Base-by-base conservation (phyloP, 495 filamentous ascomycete species). In the Clavariopsis aquatica region DNA sequence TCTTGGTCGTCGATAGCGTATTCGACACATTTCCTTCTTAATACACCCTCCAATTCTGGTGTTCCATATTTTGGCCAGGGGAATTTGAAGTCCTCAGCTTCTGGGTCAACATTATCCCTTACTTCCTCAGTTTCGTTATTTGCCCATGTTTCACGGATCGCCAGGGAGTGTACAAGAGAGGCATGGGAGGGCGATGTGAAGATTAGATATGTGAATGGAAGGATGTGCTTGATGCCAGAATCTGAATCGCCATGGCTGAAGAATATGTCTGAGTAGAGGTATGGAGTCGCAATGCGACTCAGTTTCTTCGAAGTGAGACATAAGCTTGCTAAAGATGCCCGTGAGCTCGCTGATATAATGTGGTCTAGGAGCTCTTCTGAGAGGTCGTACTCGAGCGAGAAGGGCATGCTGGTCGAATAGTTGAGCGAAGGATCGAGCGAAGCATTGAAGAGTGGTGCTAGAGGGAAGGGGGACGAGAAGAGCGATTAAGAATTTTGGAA, bases 241-340 rank as follows among this genome's bases (percentile, higher is more conserved):
- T 43, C 38, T 3, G 15, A n/a, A 17, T 43, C 38, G n/a, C 8
- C 22, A 29, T 20, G 8, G 10, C 29, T 15, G 15, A 58, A n/a
- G 36, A 47, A 46, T 1, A 58, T 20, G 19, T 1, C 7, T 15
- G 36, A 45, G 55, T 58, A 58, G 22, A 58, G 55, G 23, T 47
- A 38, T 20, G 55, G 36, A 13, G 34, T 58, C 7, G 55, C 55
- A 46, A 58, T 22, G n/a, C 55, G n/a, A 58, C 27, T 58, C 19
- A 58, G 13, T 20, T 45, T 58, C 24, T 46, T 45, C 20, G 31
- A 45, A 10, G 23, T 20, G 20, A 20, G 38, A 24, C 55, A 58
- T n/a, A 58, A 47, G 55, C 13, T 43, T 36, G 52, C 1, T 36
- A 43, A 4, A 46, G 38, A 15, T 19, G 1, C 36, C 26, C 2